Evolutionary conservation across 1,284 basidiomycete species (phyloP).

Genomic region (Peniophora sp.): DNA sequence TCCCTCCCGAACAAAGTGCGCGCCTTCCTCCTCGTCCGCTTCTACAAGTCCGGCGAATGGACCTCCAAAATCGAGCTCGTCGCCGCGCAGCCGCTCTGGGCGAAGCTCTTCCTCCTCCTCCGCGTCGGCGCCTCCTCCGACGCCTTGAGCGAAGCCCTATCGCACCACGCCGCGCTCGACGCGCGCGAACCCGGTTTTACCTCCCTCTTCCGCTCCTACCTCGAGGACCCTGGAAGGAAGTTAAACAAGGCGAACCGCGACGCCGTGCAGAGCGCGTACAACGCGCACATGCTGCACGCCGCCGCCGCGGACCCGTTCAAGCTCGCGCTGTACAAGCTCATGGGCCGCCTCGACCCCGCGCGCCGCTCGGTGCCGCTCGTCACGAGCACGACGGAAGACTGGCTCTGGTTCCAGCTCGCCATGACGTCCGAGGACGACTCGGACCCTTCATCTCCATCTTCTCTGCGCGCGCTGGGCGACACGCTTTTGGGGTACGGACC

Average conservation of each 20-base stretch:
- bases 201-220: conserved; percentile 79
- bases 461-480: conserved; percentile 52
- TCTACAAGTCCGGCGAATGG: conserved; percentile 80
- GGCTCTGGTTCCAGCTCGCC: conserved; percentile 96
- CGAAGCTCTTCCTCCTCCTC: conserved; percentile 85
- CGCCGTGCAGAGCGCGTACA: conserved; percentile 83
- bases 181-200: conserved; percentile 82
- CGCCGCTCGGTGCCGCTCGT: conserved; percentile 79
- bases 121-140: conserved; percentile 80
- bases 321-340: conserved; percentile 89
- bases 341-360: conserved; percentile 86
- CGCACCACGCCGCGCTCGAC: conserved; percentile 70
- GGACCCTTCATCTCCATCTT: conserved; percentile 46
- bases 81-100: conserved; percentile 86
- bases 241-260: conserved; percentile 78
- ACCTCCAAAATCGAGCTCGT: conserved; percentile 81
- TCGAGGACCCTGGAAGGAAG: conserved; percentile 73
- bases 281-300: conserved; percentile 86
- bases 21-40: conserved; percentile 76
- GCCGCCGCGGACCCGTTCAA: conserved; percentile 90
- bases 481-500: conserved; percentile 86
- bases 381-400: conserved; percentile 92
- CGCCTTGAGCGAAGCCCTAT: conserved; percentile 71
- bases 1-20: conserved; percentile 85
- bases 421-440: conserved; percentile 74